A percentile compares a stretch with the other conserved stretches of the same genome.
Conservation (phyloP, 495 filamentous ascomycete species). For the Daldinia grandis region DNA sequence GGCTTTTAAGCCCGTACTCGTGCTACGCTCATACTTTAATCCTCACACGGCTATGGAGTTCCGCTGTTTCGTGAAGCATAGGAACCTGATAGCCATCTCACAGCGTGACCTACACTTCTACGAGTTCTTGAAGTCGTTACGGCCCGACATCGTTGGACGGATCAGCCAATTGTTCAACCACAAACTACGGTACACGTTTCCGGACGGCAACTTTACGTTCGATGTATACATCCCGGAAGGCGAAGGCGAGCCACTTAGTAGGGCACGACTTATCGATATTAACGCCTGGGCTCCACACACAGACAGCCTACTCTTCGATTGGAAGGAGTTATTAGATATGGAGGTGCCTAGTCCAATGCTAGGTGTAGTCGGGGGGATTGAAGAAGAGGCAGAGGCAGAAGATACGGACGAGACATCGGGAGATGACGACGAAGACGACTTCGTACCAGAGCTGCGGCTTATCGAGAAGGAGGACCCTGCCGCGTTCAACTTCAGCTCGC, state of each 20-base stretch:
- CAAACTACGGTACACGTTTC: constrained; percentile 77
- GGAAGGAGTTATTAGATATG: constrained; percentile 83
- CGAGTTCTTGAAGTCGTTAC: constrained; percentile 76
- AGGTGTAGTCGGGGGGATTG: constrained; percentile 52
- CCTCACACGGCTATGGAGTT: constrained; percentile 93
- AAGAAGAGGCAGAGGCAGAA: constrained; percentile 37
- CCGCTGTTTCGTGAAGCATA: constrained; percentile 86
- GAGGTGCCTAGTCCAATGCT: constrained; percentile 62
- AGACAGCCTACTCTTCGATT: constrained; percentile 88
- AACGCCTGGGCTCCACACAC: constrained; percentile 95
- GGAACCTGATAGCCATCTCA: constrained; percentile 80
- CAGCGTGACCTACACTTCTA: constrained; percentile 93
- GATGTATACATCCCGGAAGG: constrained; percentile 90
- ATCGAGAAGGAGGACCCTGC: constrained; percentile 85
- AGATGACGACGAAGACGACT: constrained; percentile 65
- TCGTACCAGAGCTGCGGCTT: constrained; percentile 80
- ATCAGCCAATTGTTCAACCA: constrained; percentile 78
- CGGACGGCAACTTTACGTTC: constrained; percentile 84
- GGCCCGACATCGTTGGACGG: constrained; percentile 64
- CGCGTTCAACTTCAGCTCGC: constrained; percentile 81
- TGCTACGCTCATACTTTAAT: constrained; percentile 86
- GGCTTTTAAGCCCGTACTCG: constrained; percentile 64
- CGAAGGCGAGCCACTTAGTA: constrained; percentile 59
- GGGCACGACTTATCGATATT: constrained; percentile 89
- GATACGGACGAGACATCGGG: constrained; percentile 27